These are phyloP conservation scores for Tolypocladium sp. DNA, from an alignment of 2,329 filamentous ascomycete species.

Conservation along the genomic window DNA sequence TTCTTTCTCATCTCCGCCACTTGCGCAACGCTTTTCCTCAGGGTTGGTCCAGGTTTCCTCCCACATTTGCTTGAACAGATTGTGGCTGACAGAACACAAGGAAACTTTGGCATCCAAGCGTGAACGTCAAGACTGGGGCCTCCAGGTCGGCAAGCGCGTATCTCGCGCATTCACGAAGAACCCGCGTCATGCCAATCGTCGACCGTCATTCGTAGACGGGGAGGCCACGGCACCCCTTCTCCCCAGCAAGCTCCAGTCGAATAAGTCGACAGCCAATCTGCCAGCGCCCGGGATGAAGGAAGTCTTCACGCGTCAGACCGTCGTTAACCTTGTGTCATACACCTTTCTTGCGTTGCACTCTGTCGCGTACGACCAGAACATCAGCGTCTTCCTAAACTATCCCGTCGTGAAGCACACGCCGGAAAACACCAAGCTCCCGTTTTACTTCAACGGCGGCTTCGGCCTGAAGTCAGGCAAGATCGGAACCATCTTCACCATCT, in stretches of 20 bases:
- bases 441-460: constrained; percentile 78
- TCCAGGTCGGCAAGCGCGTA: constrained; percentile 62
- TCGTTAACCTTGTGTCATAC: constrained; percentile 68
- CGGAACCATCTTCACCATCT: constrained; percentile 76
- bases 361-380: constrained; percentile 76
- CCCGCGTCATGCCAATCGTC: constrained; percentile 17
- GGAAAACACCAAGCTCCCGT: constrained; percentile 55
- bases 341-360: constrained; percentile 73
- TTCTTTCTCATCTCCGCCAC: constrained; percentile 73
- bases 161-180: constrained; percentile 25
- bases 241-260: constrained; percentile 20
- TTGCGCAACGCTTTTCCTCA: constrained; percentile 69
- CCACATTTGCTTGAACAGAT: neutral
- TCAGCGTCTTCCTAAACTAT: constrained; percentile 83
- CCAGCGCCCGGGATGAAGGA: constrained; percentile 39
- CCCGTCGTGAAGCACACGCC: constrained; percentile 48
- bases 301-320: constrained; percentile 66
- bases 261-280: constrained; percentile 10
- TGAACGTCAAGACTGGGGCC: constrained; percentile 62
- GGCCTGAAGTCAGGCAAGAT: constrained; percentile 65
- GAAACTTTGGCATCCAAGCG: constrained; percentile 74
- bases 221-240: constrained; percentile 49
- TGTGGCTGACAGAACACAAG: constrained; percentile 18
- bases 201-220: constrained; percentile 42
- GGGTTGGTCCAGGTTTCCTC: constrained; percentile 28